Conservation (phyloP, 2,329 filamentous ascomycete genomes). For the Aspergillus brasiliensis region DNA sequence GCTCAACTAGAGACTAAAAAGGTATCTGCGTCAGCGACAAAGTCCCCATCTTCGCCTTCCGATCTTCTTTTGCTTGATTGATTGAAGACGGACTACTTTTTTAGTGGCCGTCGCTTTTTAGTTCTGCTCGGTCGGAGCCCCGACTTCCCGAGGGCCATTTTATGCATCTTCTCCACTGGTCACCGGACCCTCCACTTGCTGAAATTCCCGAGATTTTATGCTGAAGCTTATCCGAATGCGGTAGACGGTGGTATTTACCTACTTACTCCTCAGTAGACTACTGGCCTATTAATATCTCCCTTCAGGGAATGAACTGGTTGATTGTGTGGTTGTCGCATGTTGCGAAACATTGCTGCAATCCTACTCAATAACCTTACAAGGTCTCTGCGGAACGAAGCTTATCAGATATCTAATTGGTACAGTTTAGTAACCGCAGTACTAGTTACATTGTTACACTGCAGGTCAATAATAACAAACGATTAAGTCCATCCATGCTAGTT, state of each 20-base stretch:
- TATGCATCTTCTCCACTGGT: conserved; percentile 8
- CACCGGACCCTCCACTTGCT: background rate
- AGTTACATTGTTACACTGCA: background rate
- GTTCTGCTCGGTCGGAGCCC: conserved; percentile 13
- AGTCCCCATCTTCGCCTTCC: background rate
- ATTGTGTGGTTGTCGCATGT: too few relatives aligned
- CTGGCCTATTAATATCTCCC: too few relatives aligned
- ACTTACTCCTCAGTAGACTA: too few relatives aligned
- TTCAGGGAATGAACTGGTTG: too few relatives aligned
- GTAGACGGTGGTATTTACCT: too few relatives aligned
- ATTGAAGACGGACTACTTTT: background rate
- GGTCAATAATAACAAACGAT: background rate
- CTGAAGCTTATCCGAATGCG: too few relatives aligned
- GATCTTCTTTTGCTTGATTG: background rate
- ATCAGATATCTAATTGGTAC: background rate
- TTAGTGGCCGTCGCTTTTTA: background rate
- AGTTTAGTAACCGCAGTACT: background rate
- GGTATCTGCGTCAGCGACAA: conserved; percentile 1
- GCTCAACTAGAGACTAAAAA: background rate
- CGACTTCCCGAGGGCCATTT: conserved; percentile 16
- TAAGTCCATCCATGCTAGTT: too few relatives aligned
- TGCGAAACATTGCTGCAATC: too few relatives aligned
- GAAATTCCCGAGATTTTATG: background rate
- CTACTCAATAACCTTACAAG: background rate
- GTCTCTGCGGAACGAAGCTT: background rate